These are phyloP conservation scores for Xylaria castorea DNA, from an alignment of 495 filamentous ascomycete genomes.

Conservation along the genomic window DNA sequence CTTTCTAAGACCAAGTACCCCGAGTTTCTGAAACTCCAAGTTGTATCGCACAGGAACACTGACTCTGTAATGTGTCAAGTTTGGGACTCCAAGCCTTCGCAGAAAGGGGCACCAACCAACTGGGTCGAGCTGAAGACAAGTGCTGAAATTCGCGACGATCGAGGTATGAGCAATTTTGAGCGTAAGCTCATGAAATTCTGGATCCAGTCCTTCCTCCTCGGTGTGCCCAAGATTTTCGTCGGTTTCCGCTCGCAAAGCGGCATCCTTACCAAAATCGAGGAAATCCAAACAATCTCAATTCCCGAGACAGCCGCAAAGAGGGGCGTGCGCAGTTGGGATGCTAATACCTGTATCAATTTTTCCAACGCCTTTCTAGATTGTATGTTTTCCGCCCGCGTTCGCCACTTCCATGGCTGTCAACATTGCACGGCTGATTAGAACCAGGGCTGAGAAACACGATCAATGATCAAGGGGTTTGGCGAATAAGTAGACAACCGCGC, in stretches of 20 bases:
- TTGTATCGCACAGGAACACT: conserved; percentile 1
- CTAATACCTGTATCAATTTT: conserved; percentile 90
- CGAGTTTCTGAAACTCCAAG: not conserved
- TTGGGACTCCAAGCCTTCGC: conserved; percentile 78
- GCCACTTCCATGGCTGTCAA: not conserved
- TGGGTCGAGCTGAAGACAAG: conserved; percentile 97
- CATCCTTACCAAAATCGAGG: conserved; percentile 70
- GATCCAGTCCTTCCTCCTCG: conserved; percentile 94
- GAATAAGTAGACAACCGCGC: conserved; percentile 68
- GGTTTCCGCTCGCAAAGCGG: conserved; percentile 82
- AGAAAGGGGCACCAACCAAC: conserved; percentile 71
- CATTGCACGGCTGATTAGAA: conserved; percentile 25
- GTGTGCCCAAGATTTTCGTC: conserved; percentile 88
- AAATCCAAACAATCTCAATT: conserved; percentile 78
- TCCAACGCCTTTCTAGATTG: conserved; percentile 76
- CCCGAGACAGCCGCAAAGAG: conserved; percentile 72
- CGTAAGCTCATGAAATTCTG: conserved; percentile 93
- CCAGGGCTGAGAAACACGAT: conserved; percentile 71
- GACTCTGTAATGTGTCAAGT: conserved; percentile 54
- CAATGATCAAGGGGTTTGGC: conserved; percentile 78
- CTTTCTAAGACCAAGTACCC: not conserved
- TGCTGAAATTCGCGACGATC: conserved; percentile 67
- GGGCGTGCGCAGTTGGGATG: conserved; percentile 78
- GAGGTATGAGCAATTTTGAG: conserved; percentile 77
- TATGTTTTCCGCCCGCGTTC: conserved; percentile 43